Percentiles rank a stretch among this genome's conserved stretches.
These are phyloP conservation scores for Pichia rugopelliculosa DNA, from an alignment of 805 yeast species.

Conservation along the genomic window DNA sequence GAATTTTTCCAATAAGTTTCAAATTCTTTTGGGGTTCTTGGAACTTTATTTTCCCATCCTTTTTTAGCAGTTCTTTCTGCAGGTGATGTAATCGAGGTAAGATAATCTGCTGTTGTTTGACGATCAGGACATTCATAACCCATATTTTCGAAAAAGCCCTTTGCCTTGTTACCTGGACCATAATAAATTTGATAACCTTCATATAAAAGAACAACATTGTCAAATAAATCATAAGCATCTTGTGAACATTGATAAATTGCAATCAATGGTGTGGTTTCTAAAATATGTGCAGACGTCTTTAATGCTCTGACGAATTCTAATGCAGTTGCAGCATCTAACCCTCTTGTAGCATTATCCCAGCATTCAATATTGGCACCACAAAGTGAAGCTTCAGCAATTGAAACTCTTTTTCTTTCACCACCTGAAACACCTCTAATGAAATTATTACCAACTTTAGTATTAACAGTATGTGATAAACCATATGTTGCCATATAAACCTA, in stretches of 20 bases:
- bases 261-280: slow-evolving; percentile 12
- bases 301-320: slow-evolving; percentile 63
- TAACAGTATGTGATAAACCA: slow-evolving; percentile 52
- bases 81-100: slow-evolving; percentile 18
- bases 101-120: slow-evolving; percentile 22
- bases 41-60: slow-evolving; percentile 35
- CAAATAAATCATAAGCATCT: slow-evolving; percentile 56
- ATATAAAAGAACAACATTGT: slow-evolving; percentile 53
- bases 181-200: slow-evolving; percentile 56
- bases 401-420: slow-evolving; percentile 81
- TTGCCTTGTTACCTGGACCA: slow-evolving; percentile 52
- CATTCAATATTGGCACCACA: slow-evolving; percentile 57
- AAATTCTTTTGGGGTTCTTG: slow-evolving; percentile 57
- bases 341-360: slow-evolving; percentile 83
- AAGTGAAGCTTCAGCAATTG: slow-evolving; percentile 70
- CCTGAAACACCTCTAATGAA: slow-evolving; percentile 63
- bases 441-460: slow-evolving; percentile 40
- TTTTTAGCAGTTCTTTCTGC: slow-evolving; percentile 9
- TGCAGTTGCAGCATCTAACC: slow-evolving; percentile 80
- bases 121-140: slow-evolving; percentile 37
- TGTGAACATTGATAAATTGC: slow-evolving; percentile 49
- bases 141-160: slow-evolving; percentile 52
- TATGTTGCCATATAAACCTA: too few relatives aligned
- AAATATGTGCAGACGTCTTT: slow-evolving; percentile 30
- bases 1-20: slow-evolving; percentile 51